These are phyloP conservation scores for Alternaria sp. DNA, from an alignment of 2,329 filamentous ascomycete species.

Conservation along the genomic window DNA sequence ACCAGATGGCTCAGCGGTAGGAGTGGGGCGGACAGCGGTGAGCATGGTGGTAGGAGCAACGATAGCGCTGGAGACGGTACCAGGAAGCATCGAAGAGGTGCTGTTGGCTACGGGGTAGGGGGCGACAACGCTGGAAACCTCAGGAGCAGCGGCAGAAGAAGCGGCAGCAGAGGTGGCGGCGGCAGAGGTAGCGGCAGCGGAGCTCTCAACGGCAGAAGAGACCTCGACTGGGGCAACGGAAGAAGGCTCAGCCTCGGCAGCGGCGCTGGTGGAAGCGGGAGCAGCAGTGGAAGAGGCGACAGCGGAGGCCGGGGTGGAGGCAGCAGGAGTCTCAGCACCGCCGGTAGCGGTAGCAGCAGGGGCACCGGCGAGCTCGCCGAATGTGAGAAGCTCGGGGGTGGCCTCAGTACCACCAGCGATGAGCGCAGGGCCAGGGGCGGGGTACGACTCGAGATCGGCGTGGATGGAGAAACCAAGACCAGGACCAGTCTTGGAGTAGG, in stretches of 20 bases:
- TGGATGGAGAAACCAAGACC: conserved; percentile 55
- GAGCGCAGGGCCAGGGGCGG: conserved; percentile 48
- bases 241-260: conserved; percentile 7
- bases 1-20: conserved; percentile 22
- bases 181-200: conserved; percentile 6
- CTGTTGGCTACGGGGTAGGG: conserved; percentile 15
- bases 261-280: conserved; percentile 7
- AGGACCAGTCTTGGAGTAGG: conserved; percentile 49
- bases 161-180: conserved; percentile 7
- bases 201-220: conserved; percentile 1
- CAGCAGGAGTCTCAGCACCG: conserved; percentile 23
- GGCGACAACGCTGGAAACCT: conserved; percentile 1
- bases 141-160: conserved; percentile 5
- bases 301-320: conserved; percentile 20
- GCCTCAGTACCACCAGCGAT: conserved; percentile 41
- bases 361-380: conserved; percentile 31
- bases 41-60: conserved; percentile 27
- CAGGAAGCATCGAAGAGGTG: conserved; percentile 8
- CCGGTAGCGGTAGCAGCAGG: conserved; percentile 23
- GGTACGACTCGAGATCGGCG: conserved; percentile 44
- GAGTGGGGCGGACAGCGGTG: conserved; percentile 27
- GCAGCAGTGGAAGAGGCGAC: conserved; percentile 7
- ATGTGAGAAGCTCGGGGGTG: conserved; percentile 31
- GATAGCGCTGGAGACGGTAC: not conserved
- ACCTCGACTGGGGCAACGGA: conserved; percentile 15